A percentile compares a stretch with the other conserved stretches of the same genome.
phyloP scores from a whole-genome alignment of 257 asterid species.

The Solanum pinnatisectum region DNA sequence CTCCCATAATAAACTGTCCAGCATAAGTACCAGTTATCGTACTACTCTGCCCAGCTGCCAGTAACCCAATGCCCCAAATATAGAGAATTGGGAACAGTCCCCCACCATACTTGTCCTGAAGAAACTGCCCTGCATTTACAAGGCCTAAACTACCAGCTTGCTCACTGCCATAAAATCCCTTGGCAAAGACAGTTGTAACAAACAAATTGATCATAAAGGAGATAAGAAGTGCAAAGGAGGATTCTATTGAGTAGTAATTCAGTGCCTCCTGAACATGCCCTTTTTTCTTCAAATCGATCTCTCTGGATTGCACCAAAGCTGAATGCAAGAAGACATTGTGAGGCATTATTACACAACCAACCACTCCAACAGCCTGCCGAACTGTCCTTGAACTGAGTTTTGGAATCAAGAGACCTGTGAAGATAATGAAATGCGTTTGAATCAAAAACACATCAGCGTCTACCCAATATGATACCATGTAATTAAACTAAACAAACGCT shows the following conservation, averaged over 20 bases:
- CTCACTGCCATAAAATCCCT: constrained; percentile 78
- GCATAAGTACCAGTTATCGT: constrained; percentile 97
- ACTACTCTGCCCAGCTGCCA: constrained; percentile 99
- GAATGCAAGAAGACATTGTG: constrained; percentile 96
- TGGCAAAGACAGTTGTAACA: constrained; percentile 91
- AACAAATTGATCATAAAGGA: constrained; percentile 86
- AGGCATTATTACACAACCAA: constrained; percentile 99
- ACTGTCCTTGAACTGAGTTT: constrained; percentile 85
- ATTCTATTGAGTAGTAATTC: constrained; percentile 74
- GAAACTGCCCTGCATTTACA: constrained; percentile 89
- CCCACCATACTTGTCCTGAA: constrained; percentile 89
- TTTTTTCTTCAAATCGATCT: constrained; percentile 65
- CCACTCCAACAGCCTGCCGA: constrained; percentile 97
- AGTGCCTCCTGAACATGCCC: constrained; percentile 85
- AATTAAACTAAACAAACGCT: neutral
- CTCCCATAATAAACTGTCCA: constrained; percentile 99
- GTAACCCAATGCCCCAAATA: constrained; percentile 93
- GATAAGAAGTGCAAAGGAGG: constrained; percentile 72
- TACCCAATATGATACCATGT: neutral
- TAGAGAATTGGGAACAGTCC: constrained; percentile 86
- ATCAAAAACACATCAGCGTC: neutral
- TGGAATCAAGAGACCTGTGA: constrained; percentile 80
- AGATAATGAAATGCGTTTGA: neutral
- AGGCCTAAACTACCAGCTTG: constrained; percentile 77
- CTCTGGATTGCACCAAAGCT: constrained; percentile 89